Conservation (phyloP, 2,329 filamentous ascomycete species). For the Hymenotorrendiella dingleyae region DNA sequence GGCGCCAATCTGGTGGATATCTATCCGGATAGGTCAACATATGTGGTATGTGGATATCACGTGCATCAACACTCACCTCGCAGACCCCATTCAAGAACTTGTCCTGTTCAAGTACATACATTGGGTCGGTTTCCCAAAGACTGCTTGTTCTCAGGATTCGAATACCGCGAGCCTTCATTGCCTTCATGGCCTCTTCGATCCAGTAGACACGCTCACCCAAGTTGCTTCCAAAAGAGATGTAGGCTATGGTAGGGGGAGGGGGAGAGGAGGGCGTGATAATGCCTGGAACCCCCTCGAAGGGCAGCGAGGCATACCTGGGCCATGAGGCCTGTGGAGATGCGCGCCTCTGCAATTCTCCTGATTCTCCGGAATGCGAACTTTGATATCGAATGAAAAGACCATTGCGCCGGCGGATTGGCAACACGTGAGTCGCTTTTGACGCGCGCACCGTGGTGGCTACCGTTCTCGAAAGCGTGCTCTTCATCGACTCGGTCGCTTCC, state of each 20-base stretch:
- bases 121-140: constrained; percentile 90
- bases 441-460: no score
- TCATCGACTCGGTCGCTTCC: no score
- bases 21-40: constrained; percentile 38
- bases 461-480: no score
- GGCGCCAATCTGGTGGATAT: constrained; percentile 75
- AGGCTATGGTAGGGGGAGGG: constrained; percentile 50
- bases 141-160: constrained; percentile 74
- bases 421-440: no score
- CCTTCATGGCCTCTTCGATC: constrained; percentile 77
- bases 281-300: background rate
- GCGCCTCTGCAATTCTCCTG: background rate
- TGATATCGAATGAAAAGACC: constrained; percentile 1
- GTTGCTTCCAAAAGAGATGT: constrained; percentile 89
- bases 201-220: constrained; percentile 76
- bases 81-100: constrained; percentile 89
- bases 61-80: constrained; percentile 55
- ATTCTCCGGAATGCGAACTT: background rate
- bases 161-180: constrained; percentile 69
- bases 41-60: no score
- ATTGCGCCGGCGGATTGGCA: no score
- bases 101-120: constrained; percentile 90
- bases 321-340: background rate
- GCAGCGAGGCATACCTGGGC: background rate
- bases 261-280: no score